These are phyloP conservation scores for Piper longum DNA, from an alignment of 164 flowering plant species.

Conservation along the genomic window DNA sequence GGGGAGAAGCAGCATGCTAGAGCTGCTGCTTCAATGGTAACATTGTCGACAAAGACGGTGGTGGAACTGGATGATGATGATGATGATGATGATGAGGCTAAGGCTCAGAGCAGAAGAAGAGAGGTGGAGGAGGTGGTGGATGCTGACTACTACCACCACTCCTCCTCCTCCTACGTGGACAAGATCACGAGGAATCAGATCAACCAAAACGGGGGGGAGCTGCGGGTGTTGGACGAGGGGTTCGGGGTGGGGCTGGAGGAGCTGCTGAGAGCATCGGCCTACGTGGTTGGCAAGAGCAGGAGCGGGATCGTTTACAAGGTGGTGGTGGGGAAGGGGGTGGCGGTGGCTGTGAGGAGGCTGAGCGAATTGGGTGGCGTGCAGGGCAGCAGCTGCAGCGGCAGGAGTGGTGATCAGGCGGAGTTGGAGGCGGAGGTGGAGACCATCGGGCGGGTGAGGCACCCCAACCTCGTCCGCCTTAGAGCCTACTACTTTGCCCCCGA, in stretches of 20 bases:
- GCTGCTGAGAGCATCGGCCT: slow-evolving; percentile 92
- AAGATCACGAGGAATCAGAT: no score
- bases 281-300: slow-evolving; percentile 82
- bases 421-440: slow-evolving; percentile 80
- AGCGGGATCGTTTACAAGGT: slow-evolving; percentile 92
- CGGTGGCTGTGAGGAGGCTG: slow-evolving; percentile 78
- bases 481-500: slow-evolving; percentile 84
- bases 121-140: slow-evolving; percentile 41
- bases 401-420: slow-evolving; percentile 33
- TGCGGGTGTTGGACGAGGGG: slow-evolving; percentile 45
- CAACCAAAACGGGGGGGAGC: slow-evolving; percentile 36
- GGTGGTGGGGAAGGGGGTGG: slow-evolving; percentile 47
- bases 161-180: no score
- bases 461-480: slow-evolving; percentile 61
- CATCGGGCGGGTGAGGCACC: slow-evolving; percentile 60
- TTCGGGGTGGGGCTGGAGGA: slow-evolving; percentile 79
- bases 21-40: no score
- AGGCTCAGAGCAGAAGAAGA: not conserved
- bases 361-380: slow-evolving; percentile 39
- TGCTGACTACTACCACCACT: no score
- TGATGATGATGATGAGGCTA: no score
- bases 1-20: no score
- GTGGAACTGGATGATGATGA: no score
- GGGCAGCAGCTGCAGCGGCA: slow-evolving; percentile 19
- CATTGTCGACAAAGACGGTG: no score